Percentiles rank a stretch among this genome's conserved stretches.
Conservation (phyloP, 2,329 filamentous ascomycete species). For the Aspergillus terreus region DNA sequence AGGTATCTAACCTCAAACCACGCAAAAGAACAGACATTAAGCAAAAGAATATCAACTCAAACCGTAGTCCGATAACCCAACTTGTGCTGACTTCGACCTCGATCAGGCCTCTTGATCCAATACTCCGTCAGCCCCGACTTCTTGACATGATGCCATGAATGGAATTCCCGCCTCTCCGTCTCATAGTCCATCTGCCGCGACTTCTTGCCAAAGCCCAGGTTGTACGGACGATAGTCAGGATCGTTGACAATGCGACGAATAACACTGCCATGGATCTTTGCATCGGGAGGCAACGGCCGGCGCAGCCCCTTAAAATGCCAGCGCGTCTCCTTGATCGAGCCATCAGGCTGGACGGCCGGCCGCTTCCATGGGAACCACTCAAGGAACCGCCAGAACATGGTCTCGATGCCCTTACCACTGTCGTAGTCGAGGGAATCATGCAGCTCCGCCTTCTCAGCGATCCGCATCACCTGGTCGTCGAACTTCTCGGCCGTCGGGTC, state of each 20-base stretch:
- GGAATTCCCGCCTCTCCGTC: constrained; percentile 6
- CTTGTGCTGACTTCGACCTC: no score
- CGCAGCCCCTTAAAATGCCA: constrained; percentile 15
- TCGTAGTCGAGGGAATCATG: constrained; percentile 17
- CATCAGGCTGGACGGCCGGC: constrained; percentile 12
- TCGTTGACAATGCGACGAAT: constrained; percentile 10
- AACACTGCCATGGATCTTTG: constrained; percentile 16
- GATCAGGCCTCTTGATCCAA: not conserved
- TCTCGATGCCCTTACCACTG: constrained; percentile 11
- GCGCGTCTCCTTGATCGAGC: constrained; percentile 9
- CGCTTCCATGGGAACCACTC: constrained; percentile 17
- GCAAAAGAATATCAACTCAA: no score
- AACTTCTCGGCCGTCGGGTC: constrained; percentile 3
- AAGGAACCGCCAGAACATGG: constrained; percentile 17
- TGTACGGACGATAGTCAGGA: constrained; percentile 15
- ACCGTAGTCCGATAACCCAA: no score
- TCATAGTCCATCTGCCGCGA: not conserved
- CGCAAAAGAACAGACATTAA: no score
- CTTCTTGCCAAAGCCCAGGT: constrained; percentile 16
- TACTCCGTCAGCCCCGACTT: constrained; percentile 1
- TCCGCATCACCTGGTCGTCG: constrained; percentile 4
- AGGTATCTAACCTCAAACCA: no score
- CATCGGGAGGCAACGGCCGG: constrained; percentile 10
- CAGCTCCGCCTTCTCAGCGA: constrained; percentile 8
- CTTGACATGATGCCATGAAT: constrained; percentile 7